A percentile compares a stretch with the other conserved stretches of the same genome.
Evolutionary conservation across 148 eudicot species (phyloP).

Genomic region (Limonium bicolor): DNA sequence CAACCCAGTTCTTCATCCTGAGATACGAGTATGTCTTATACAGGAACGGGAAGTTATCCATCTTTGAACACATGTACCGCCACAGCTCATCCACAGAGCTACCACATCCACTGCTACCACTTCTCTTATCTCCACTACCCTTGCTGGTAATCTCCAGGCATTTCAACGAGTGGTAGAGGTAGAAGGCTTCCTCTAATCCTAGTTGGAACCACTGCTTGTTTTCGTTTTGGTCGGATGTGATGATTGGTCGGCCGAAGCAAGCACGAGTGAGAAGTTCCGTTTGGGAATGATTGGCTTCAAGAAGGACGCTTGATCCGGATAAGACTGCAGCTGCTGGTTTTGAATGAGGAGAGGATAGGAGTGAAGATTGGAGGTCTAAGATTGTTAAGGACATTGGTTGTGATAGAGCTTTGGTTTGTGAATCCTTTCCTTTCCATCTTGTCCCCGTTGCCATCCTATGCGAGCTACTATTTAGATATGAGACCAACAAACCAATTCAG

Average conservation of each 20-base stretch:
- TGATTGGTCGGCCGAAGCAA: slow-evolving; percentile 46
- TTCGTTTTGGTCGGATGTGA: slow-evolving; percentile 37
- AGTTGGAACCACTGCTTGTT: slow-evolving; percentile 57
- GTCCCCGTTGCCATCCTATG: slow-evolving; percentile 41
- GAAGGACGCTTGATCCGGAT: slow-evolving; percentile 35
- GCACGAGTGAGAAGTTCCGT: slow-evolving; percentile 43
- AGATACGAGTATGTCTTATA: slow-evolving; percentile 54
- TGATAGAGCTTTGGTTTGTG: slow-evolving; percentile 28
- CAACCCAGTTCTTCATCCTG: slow-evolving; percentile 63
- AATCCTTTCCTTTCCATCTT: slow-evolving; percentile 44
- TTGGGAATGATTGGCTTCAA: slow-evolving; percentile 28
- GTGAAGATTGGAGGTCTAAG: slow-evolving; percentile 33
- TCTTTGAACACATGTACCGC: slow-evolving; percentile 34
- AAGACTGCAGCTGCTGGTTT: too few species aligned
- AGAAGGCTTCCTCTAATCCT: slow-evolving; percentile 56
- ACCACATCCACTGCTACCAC: too few species aligned
- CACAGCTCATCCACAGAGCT: slow-evolving; percentile 32
- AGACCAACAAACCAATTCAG: too few species aligned
- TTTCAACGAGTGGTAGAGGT: slow-evolving; percentile 28
- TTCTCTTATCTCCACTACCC: too few species aligned
- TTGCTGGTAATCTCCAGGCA: slow-evolving; percentile 38
- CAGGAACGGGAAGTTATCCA: slow-evolving; percentile 21
- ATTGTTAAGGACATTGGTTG: slow-evolving; percentile 47
- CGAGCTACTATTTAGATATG: too few species aligned
- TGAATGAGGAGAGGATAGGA: too few species aligned